phyloP scores from a whole-genome alignment of 2,329 filamentous ascomycete species.

The Plectosphaerella cucumerina region DNA sequence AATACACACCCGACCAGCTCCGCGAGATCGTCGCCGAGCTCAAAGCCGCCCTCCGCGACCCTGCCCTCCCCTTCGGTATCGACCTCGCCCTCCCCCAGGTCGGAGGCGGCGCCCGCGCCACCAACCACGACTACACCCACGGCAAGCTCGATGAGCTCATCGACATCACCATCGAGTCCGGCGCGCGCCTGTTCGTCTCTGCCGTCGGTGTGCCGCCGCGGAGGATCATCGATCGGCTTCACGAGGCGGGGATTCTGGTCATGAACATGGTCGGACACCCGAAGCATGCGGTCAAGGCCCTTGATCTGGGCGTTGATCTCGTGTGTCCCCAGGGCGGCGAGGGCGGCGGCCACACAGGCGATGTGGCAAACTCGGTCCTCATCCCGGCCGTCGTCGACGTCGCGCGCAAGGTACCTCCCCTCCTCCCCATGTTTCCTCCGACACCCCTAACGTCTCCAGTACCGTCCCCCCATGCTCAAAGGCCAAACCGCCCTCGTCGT shows the following conservation, averaged over 20 bases:
- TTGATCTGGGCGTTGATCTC: constrained; percentile 83
- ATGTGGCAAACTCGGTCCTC: constrained; percentile 80
- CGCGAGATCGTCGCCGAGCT: constrained; percentile 81
- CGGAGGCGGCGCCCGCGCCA: constrained; percentile 77
- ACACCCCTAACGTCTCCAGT: constrained; percentile 30
- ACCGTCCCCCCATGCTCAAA: constrained; percentile 64
- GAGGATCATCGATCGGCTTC: constrained; percentile 69
- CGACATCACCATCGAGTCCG: constrained; percentile 77
- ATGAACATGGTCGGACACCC: constrained; percentile 99
- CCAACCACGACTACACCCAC: constrained; percentile 93
- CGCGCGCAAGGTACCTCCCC: constrained; percentile 37
- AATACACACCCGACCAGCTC: constrained; percentile 70
- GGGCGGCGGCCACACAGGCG: constrained; percentile 88
- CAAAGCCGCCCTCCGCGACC: constrained; percentile 65
- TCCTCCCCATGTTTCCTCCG: too few relatives aligned
- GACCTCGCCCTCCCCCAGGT: constrained; percentile 90
- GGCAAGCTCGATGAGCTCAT: constrained; percentile 86
- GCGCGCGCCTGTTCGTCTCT: constrained; percentile 80
- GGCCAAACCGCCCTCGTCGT: constrained; percentile 74
- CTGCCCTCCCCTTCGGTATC: constrained; percentile 78
- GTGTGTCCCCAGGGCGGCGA: constrained; percentile 91
- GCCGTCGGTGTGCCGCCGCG: constrained; percentile 84
- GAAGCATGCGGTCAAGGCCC: constrained; percentile 83
- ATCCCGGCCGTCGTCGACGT: constrained; percentile 86
- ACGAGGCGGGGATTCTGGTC: constrained; percentile 73